Percentiles rank a stretch among this genome's conserved stretches.
These are phyloP conservation scores for Diplodia scrobiculata DNA, from an alignment of 2,329 filamentous ascomycete genomes.

Conservation along the genomic window DNA sequence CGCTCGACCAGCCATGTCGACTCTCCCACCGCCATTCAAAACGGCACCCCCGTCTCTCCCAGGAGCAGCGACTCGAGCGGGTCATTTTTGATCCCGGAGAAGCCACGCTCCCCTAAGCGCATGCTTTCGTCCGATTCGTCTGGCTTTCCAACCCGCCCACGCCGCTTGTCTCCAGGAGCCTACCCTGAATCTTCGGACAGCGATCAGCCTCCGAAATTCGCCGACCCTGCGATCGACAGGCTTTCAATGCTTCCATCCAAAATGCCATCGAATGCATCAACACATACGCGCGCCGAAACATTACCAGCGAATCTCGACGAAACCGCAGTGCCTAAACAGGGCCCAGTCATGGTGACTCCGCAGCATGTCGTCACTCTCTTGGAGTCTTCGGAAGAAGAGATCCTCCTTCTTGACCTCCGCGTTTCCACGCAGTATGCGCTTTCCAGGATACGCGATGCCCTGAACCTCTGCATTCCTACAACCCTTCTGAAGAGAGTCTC, in stretches of 20 bases:
- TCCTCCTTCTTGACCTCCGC: constrained; percentile 80
- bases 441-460: constrained; percentile 73
- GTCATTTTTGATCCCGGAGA: constrained; percentile 12
- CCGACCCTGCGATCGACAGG: constrained; percentile 35
- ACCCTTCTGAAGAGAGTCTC: constrained; percentile 88
- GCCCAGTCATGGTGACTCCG: constrained; percentile 50
- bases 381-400: constrained; percentile 51
- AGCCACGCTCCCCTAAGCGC: constrained; percentile 53
- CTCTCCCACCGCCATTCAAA: constrained; percentile 4
- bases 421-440: constrained; percentile 80
- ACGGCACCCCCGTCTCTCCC: constrained; percentile 15
- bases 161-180: constrained; percentile 52
- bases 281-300: constrained; percentile 51
- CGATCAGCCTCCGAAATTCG: constrained; percentile 42
- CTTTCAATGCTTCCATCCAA: constrained; percentile 38
- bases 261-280: constrained; percentile 17
- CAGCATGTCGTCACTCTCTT: constrained; percentile 55
- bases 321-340: constrained; percentile 28
- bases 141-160: constrained; percentile 47
- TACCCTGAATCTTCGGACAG: constrained; percentile 39
- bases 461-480: constrained; percentile 94
- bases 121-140: constrained; percentile 51
- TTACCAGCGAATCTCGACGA: constrained; percentile 43
- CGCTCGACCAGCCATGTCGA: constrained; percentile 10
- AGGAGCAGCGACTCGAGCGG: constrained; percentile 21